Percentiles rank a stretch among this genome's conserved stretches.
Evolutionary conservation across 495 filamentous ascomycete genomes (phyloP).

Genomic region (Tetracladium setigerum): DNA sequence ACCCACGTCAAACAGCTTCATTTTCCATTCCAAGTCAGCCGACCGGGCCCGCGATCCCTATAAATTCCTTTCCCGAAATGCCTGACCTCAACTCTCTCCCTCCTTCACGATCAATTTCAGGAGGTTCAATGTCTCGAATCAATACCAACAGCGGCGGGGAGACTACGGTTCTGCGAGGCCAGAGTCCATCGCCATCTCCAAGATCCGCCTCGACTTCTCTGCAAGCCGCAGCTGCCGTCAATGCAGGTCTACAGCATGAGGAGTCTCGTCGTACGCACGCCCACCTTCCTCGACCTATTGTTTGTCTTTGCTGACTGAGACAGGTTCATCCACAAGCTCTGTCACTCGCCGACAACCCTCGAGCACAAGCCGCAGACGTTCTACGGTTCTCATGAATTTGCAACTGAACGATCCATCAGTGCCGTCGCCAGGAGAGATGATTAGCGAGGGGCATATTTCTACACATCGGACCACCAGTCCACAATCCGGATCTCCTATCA

Average conservation of each 20-base stretch:
- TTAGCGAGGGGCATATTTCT: slow-evolving; percentile 31
- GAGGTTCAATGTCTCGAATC: slow-evolving; percentile 34
- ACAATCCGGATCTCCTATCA: slow-evolving; percentile 49
- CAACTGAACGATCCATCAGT: slow-evolving; percentile 60
- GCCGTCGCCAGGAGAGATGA: slow-evolving; percentile 57
- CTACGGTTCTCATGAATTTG: slow-evolving; percentile 64
- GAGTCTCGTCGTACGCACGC: slow-evolving; percentile 40
- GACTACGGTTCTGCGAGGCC: slow-evolving; percentile 26
- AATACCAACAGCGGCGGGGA: slow-evolving; percentile 23
- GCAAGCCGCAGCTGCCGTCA: slow-evolving; percentile 60
- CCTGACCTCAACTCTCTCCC: slow-evolving; percentile 75
- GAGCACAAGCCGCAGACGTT: slow-evolving; percentile 53
- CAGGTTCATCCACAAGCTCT: slow-evolving; percentile 49
- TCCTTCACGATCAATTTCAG: slow-evolving; percentile 37
- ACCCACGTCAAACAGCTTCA: too few species aligned
- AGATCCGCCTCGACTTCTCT: slow-evolving; percentile 56
- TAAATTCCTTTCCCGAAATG: slow-evolving; percentile 27
- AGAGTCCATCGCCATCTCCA: slow-evolving; percentile 45
- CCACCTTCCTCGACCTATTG: neutral
- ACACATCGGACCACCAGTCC: slow-evolving; percentile 49
- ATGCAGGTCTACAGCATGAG: slow-evolving; percentile 59
- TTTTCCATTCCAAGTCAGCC: too few species aligned
- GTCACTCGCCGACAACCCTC: slow-evolving; percentile 45
- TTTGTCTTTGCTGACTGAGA: neutral
- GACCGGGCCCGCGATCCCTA: slow-evolving; percentile 5